phyloP scores from a whole-genome alignment of 768 basidiomycete genomes.

The Suillus tomentosus region DNA sequence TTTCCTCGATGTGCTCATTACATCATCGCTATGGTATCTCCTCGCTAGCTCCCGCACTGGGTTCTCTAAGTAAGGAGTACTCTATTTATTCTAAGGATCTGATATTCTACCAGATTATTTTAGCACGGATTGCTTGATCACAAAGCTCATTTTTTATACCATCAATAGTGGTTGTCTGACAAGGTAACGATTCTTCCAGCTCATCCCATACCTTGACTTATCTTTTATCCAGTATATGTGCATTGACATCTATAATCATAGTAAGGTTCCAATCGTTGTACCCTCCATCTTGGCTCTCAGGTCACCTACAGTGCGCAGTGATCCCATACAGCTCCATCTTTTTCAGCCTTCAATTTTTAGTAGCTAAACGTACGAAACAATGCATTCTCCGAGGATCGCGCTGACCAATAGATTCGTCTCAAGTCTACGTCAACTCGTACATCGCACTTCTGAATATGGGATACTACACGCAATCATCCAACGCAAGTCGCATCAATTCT shows the following conservation, averaged over 20 bases:
- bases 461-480: neutral
- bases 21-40: constrained; percentile 8
- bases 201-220: neutral
- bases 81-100: neutral
- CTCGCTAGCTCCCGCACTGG: constrained; percentile 9
- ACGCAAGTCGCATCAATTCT: neutral
- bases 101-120: neutral
- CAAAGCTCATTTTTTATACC: constrained; percentile 1
- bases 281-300: neutral
- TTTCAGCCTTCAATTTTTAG: neutral
- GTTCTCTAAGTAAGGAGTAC: neutral
- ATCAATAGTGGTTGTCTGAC: constrained; percentile 6
- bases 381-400: too few relatives aligned
- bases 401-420: neutral
- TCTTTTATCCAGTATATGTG: constrained; percentile 1
- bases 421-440: constrained; percentile 12
- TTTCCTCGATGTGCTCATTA: neutral
- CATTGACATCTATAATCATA: neutral
- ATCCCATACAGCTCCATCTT: neutral
- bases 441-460: constrained; percentile 7
- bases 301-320: neutral
- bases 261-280: neutral
- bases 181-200: neutral
- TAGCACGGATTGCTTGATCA: constrained; percentile 7
- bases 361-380: neutral